Evolutionary conservation across 768 basidiomycete species (phyloP), one percentile per base, ranked within the genome.

Genomic region (Calocera cornea): DNA sequence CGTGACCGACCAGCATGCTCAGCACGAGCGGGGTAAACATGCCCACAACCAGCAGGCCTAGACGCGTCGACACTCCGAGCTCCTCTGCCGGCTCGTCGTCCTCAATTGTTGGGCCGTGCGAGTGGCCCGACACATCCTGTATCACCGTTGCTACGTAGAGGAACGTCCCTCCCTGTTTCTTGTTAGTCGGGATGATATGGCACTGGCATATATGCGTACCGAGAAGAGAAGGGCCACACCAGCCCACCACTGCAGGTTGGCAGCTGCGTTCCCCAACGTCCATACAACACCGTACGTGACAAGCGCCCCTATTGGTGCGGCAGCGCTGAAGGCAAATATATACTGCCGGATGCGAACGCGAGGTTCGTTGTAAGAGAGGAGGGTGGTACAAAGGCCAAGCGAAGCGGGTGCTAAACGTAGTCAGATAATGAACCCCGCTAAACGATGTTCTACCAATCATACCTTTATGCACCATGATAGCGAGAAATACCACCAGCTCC

Each of bases 391-490:
- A 49, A 97, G 80, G 2, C 95, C 95, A 50, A 99, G 80, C 1
- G 94, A 87, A 0, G 95, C 94, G 0, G 95, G 95, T 0, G 89
- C 95, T 95, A 72, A 36, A 2, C 64, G n/a, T 19, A 49, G 33
- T n/a, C n/a, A 69, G 66, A 36, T 19, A 31, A 24, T 14, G 44
- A 22, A 38, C 22, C 8, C 29, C 17, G n/a, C 41, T 33, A n/a
- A 19, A 63, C 1, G 17, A 31, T 54, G 82, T 38, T 33, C n/a
- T 3, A 14, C 14, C 47, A 19, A 41, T 33, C 36, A 34, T 65
- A 73, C 90, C 90, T 83, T 98, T 98, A 77, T 98, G 97, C 24
- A 98, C 80, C 63, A 91, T 81, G 44, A 99, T 83, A 1, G 97
- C 95, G 27, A 97, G 74, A 74, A 98, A 98, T 2, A 99, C 88